Base-by-base conservation (phyloP, 768 basidiomycete species). In the Obba rivulosa region DNA sequence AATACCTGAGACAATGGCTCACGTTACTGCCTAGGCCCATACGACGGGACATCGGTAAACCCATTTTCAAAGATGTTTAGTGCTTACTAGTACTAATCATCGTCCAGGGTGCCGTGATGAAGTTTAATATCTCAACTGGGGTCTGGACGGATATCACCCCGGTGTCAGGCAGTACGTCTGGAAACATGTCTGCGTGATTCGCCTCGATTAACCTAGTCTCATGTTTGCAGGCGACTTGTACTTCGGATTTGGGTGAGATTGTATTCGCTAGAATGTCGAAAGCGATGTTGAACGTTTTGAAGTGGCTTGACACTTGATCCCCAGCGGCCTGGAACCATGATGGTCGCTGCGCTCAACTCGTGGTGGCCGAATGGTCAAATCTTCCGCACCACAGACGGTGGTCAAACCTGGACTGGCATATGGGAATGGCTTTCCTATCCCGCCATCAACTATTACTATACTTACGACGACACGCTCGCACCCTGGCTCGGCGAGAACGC, bases 121-220 rank as follows among this genome's bases (percentile, higher is more conserved):
- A 75, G 57, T 80, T 78, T 52, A 69, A 79, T 59, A 77, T 83
- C 34, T 63, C 75, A 2, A 62, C 76, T n/a, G 71, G 70, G 2
- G 69, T 68, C 14, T 80, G 80, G 77, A 80, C 75, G 10, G 71
- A 83, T 52, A 79, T 85, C 49, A 81, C 82, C 0, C 83, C 83
- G 1, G 78, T 76, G 3, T 72, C 74, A 24, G 79, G 78, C n/a
- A 64, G 56, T 52, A 48, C 17, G 55, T 53, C 1, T 17, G 20
- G 3, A 18, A 5, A 3, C 10, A 34, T 34, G 2, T 21, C 40
- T 10, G 16, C 34, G 20, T 38, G 1, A 8, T 21, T 5, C 1
- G 13, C 22, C 3, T 21, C 40, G 16, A 36, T 9, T 42, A 36
- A 9, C 18, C 11, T 13, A n/a, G 16, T 20, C 5, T 24, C 21